Evolutionary conservation across 75 land plant species (phyloP), one percentile per base, ranked within the genome.

Genomic region (Selaginella tamariscina): DNA sequence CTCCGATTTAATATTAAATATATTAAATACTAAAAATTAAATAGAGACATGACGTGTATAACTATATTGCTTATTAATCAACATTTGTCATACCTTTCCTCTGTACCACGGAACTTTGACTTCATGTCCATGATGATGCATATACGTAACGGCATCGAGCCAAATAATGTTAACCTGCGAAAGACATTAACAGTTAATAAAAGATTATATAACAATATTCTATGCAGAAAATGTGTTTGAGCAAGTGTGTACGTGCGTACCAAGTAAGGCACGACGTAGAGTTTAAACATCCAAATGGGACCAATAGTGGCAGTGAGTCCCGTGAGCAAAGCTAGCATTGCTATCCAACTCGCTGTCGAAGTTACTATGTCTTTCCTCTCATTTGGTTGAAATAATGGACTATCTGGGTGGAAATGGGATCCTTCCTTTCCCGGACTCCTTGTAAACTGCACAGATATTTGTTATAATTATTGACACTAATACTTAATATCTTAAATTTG

Each of bases 61-160:
- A n/a, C n/a, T n/a, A n/a, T n/a, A n/a, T n/a, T n/a, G n/a, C n/a
- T n/a, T n/a, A n/a, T n/a, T n/a, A n/a, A n/a, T n/a, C n/a, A n/a
- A n/a, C n/a, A n/a, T n/a, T n/a, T n/a, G n/a, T n/a, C n/a, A 30
- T 83, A 88, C 93, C 88, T 87, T 78, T 29, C 96, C 96, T 27
- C 98, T 81, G 70, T 89, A 94, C 98, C 98, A 94, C 0, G 98
- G 98, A 26, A 94, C 84, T 70, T 85, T 94, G 27, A 84, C 78
- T 0, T 87, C 96, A 56, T 89, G 81, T 8, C 98, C 98, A 75
- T 94, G 98, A 64, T 94, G 98, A 73, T 94, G 98, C 75, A 94
- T 77, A 65, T 94, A 94, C 0, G 98, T 94, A 26, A 94, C 98
- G 0, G 77, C 33, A 57, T 89, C 98, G 74, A 94, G 57, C 98